Conservation (phyloP, 139 green algal species). For the Chlorella sp. region DNA sequence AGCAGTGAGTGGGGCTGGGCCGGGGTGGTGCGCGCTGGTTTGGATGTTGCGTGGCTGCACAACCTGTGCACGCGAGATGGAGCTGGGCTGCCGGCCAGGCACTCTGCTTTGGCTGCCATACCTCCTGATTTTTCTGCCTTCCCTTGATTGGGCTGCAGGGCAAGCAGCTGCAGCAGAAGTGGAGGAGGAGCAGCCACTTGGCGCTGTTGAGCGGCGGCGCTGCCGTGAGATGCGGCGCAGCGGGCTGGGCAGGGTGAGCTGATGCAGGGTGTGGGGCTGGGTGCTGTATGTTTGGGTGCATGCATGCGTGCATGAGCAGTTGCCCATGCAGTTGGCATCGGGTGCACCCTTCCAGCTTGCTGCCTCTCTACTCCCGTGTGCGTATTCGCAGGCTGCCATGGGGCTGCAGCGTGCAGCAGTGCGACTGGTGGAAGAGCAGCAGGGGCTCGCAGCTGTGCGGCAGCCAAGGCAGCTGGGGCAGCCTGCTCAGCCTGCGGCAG, state of each 20-base stretch:
- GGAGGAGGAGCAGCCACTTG: neutral
- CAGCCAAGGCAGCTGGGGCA: neutral
- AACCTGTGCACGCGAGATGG: too few relatives aligned
- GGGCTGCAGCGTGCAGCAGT: neutral
- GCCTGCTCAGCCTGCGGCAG: neutral
- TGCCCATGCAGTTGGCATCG: too few relatives aligned
- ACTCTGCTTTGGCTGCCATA: too few relatives aligned
- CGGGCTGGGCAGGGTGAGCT: conserved; percentile 3
- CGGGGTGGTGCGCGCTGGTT: too few relatives aligned
- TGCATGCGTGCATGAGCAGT: too few relatives aligned
- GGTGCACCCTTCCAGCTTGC: too few relatives aligned
- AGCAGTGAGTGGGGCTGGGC: conserved; percentile 14
- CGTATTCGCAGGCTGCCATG: neutral
- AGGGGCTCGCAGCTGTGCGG: neutral
- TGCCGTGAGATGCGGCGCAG: conserved; percentile 24
- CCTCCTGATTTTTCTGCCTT: too few relatives aligned
- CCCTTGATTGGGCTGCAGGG: conserved; percentile 19
- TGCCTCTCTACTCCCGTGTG: neutral
- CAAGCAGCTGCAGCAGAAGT: neutral
- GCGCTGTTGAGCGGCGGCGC: neutral
- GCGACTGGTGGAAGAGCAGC: conserved; percentile 27
- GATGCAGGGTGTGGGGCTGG: neutral
- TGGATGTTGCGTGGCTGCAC: too few relatives aligned
- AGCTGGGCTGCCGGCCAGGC: too few relatives aligned
- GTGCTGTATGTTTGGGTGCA: neutral